phyloP scores from a whole-genome alignment of 192 early-diverging fungal genomes.

The Phlyctochytrium bullatum region DNA sequence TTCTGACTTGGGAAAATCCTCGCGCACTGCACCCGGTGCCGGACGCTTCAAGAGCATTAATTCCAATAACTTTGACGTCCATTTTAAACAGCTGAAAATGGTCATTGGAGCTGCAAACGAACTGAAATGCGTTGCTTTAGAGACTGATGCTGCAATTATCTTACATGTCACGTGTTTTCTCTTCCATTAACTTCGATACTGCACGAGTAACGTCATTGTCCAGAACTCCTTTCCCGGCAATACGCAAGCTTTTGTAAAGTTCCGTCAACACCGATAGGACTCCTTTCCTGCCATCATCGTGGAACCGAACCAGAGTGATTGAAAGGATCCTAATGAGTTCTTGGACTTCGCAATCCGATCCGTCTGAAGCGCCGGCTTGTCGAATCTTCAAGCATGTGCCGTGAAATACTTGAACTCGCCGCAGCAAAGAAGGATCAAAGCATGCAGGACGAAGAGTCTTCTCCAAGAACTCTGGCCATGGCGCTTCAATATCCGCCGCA shows the following conservation, averaged over 20 bases:
- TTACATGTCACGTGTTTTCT: background rate
- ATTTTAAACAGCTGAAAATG: background rate
- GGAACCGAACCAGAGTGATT: background rate
- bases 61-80: constrained; percentile 4
- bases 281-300: background rate
- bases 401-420: background rate
- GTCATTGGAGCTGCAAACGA: background rate
- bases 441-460: background rate
- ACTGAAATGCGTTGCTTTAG: background rate
- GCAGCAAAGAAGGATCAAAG: background rate
- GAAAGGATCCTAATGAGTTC: background rate
- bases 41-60: constrained; percentile 44
- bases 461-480: background rate
- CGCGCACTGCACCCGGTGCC: constrained; percentile 38
- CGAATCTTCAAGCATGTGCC: background rate
- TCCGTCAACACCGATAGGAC: background rate
- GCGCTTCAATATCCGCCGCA: background rate
- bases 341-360: background rate
- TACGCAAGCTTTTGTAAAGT: background rate
- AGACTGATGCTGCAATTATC: background rate
- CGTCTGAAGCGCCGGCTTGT: background rate
- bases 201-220: background rate
- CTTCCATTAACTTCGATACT: background rate
- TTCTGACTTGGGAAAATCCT: constrained; percentile 13
- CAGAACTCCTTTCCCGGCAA: background rate